Base-by-base conservation (phyloP, 371 early-diverging fungal genomes). In the Syncephalastrum contaminatum region DNA sequence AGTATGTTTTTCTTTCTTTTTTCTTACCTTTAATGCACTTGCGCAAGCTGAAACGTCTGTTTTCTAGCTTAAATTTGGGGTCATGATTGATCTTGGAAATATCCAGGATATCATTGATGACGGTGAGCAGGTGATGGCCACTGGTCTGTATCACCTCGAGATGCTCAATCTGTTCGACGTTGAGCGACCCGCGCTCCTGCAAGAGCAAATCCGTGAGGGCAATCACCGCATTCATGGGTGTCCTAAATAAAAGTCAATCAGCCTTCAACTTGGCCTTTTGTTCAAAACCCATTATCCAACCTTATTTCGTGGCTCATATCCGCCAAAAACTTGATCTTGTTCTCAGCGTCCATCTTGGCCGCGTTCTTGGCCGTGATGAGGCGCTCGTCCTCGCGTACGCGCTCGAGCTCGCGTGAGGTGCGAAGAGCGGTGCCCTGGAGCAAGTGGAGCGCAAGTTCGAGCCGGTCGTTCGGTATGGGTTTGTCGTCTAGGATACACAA, bases 181-280 rank as follows among this genome's bases (percentile, higher is more conserved):
- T 78, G 15, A 83, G 67, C 6, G 71, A 72, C 1, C 61, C 64
- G 25, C 80, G 69, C 57, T 83, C 83, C 59, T 70, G 74, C 21
- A 83, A 57, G 18, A 83, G 62, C 19, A 83, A 59, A 58, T 83
- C 81, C 0, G 83, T 83, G 51, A 83, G 64, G 3, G 81, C 83
- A 49, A 83, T 81, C 22, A 83, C 83, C 5, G 83, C 83, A 62
- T 80, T 81, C 83, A 83, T 83, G 10, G 83, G 83, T 14, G 80
- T 83, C 62, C 79, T 75, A 40, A 10, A 56, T 20, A 51, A 44
- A 44, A 46, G 16, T 16, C 13, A 14, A 18, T 21, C 13, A 30
- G 36, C 10, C 36, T 10, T 30, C 2, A 2, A 12, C 36, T 45
- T 25, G 25, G 4, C 25, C 15, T 42, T 24, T 39, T 44, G 5